Base-by-base conservation (phyloP, 441 rosid species). In the Pelargonium australe region DNA sequence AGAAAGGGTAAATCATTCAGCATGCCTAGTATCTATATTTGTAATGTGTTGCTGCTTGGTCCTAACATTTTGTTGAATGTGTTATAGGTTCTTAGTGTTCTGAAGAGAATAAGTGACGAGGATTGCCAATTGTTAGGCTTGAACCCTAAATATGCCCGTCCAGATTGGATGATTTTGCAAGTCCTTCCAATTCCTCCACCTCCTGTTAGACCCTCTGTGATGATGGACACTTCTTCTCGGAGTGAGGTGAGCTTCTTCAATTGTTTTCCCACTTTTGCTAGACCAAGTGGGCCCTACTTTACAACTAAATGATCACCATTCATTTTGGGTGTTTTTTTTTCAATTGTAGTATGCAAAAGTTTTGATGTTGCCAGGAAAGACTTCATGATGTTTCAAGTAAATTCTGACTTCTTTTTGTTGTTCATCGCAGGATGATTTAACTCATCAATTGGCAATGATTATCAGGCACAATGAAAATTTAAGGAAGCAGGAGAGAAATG, bases 181-280 rank as follows among this genome's bases (percentile, higher is more conserved):
- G 99, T 90, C 71, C 98, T 92, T 72, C 99, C 98, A 63, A 89
- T 92, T 69, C 98, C 99, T 45, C 99, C 99, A 63, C 99, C 98
- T 71, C 99, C 97, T 65, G 98, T 95, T 70, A 92, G 99, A 79
- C 99, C 99, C 31, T 95, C 99, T 72, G 98, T 95, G 65, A 92
- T 92, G 99, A 95, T 92, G 98, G 99, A 95, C 77, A 92, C 99
- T 70, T 92, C 99, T 66, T 89, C 98, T 64, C 82, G 99, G 84
- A 95, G 99, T 80, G 99, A 95, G 93, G 98, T 78, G 83, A 81
- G 90, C 70, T 40, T 68, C 67, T 69, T 63, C 37, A 51, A 9
- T 31, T 3, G 16, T 57, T 64, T 66, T 51, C 41, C 68, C 9
- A 6, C 43, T 49, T 74, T 1, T 65, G n/a, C 5, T 40, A 53